These are phyloP conservation scores for Fusarium longipes DNA, from an alignment of 2,329 filamentous ascomycete genomes.

Conservation along the genomic window DNA sequence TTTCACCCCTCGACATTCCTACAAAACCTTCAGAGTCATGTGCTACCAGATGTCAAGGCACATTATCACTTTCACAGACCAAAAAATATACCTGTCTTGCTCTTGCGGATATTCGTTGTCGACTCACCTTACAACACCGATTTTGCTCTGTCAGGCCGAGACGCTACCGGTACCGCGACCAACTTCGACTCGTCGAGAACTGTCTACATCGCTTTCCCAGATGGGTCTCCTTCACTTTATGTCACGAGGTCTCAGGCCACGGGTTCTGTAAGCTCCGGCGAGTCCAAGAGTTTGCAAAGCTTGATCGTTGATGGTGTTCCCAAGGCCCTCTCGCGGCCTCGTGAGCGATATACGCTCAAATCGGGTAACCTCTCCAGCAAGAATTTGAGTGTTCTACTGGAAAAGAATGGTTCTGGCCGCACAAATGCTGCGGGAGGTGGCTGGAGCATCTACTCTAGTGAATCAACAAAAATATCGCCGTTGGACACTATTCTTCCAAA, in stretches of 20 bases:
- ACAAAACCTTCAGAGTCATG: slow-evolving; percentile 77
- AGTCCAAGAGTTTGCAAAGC: slow-evolving; percentile 73
- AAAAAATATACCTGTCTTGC: slow-evolving; percentile 72
- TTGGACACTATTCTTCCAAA: slow-evolving; percentile 63
- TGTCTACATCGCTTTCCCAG: slow-evolving; percentile 84
- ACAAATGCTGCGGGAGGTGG: slow-evolving; percentile 79
- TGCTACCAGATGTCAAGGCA: slow-evolving; percentile 82
- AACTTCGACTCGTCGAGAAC: slow-evolving; percentile 74
- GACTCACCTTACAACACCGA: slow-evolving; percentile 82
- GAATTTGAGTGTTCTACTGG: slow-evolving; percentile 76
- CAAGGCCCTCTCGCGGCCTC: slow-evolving; percentile 81
- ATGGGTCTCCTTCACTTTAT: slow-evolving; percentile 81
- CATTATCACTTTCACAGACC: slow-evolving; percentile 85
- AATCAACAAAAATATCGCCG: slow-evolving; percentile 64
- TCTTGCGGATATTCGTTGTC: slow-evolving; percentile 82
- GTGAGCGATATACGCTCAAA: slow-evolving; percentile 76
- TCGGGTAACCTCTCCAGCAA: slow-evolving; percentile 76
- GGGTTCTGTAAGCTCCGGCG: slow-evolving; percentile 57
- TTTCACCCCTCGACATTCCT: slow-evolving; percentile 87
- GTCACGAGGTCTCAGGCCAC: slow-evolving; percentile 64
- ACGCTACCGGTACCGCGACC: slow-evolving; percentile 51
- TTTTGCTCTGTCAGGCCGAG: slow-evolving; percentile 56
- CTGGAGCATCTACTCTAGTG: slow-evolving; percentile 82
- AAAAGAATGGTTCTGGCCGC: slow-evolving; percentile 75
- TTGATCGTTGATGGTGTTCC: slow-evolving; percentile 83